Evolutionary conservation across 805 yeast genomes (phyloP).

Genomic region (Ogataea trehalophila): DNA sequence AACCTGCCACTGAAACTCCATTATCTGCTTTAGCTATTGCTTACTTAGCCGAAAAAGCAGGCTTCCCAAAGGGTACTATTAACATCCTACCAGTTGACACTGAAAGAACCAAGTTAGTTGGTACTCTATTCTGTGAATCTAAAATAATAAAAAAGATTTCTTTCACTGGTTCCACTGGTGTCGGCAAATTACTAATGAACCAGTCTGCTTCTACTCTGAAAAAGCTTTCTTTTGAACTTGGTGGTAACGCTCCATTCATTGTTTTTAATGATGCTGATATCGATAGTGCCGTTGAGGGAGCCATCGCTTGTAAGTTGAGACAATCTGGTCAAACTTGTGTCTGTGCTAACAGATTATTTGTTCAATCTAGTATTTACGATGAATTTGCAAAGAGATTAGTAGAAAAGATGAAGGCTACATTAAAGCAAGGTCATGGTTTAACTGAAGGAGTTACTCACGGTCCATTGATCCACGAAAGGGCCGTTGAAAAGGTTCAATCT

Average conservation of each 20-base stretch:
- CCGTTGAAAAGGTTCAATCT: slow-evolving; percentile 53
- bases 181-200: slow-evolving; percentile 62
- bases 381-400: slow-evolving; percentile 48
- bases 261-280: slow-evolving; percentile 71
- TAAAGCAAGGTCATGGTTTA: slow-evolving; percentile 61
- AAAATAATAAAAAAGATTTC: slow-evolving; percentile 59
- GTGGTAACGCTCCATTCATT: slow-evolving; percentile 78
- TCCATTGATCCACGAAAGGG: slow-evolving; percentile 62
- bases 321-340: slow-evolving; percentile 81
- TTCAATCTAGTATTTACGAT: slow-evolving; percentile 63
- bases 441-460: slow-evolving; percentile 63
- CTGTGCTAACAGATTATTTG: slow-evolving; percentile 68
- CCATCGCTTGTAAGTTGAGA: slow-evolving; percentile 64
- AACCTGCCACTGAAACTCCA: slow-evolving; percentile 78
- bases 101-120: slow-evolving; percentile 40
- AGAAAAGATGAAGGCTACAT: slow-evolving; percentile 35
- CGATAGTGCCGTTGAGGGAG: slow-evolving; percentile 61
- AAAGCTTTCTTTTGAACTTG: slow-evolving; percentile 68
- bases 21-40: slow-evolving; percentile 67
- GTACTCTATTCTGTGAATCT: slow-evolving; percentile 52
- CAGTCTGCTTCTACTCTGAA: slow-evolving; percentile 61
- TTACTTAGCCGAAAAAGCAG: slow-evolving; percentile 56
- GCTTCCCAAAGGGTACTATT: slow-evolving; percentile 64
- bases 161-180: slow-evolving; percentile 74
- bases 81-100: slow-evolving; percentile 54